Evolutionary conservation across 83 land plant genomes (phyloP).

Genomic region (Picea abies): DNA sequence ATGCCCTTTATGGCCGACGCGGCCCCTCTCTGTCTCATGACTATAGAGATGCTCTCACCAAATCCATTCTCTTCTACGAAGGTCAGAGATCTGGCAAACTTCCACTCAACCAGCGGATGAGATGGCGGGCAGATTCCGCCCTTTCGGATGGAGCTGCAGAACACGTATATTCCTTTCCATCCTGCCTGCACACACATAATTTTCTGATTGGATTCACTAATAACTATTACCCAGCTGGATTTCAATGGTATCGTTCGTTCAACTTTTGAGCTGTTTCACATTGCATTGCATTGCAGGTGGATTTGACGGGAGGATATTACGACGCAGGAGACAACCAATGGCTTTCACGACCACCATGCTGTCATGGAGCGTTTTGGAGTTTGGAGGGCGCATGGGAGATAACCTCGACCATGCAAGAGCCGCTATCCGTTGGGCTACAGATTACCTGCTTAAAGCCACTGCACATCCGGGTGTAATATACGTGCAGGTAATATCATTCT

Average conservation of each 20-base stretch:
- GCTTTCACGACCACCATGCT: conserved; percentile 73
- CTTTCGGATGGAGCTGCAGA: neutral
- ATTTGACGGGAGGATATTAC: conserved; percentile 71
- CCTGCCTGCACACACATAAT: neutral
- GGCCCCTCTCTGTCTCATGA: neutral
- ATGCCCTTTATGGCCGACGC: too few relatives aligned
- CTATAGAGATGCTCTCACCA: conserved; percentile 13
- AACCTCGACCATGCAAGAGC: conserved; percentile 48
- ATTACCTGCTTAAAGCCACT: conserved; percentile 59
- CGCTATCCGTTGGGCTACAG: conserved; percentile 70
- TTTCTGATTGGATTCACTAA: neutral
- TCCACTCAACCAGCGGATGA: conserved; percentile 3
- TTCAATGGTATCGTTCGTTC: neutral
- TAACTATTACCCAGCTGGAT: neutral
- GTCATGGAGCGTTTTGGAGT: conserved; percentile 68
- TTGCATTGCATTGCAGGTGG: conserved; percentile 38
- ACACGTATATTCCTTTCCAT: neutral
- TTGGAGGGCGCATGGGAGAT: conserved; percentile 31
- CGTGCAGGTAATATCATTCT: conserved; percentile 37
- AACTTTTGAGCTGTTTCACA: neutral
- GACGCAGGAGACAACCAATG: conserved; percentile 91
- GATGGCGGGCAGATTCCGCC: neutral
- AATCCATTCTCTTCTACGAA: conserved; percentile 8
- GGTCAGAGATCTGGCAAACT: conserved; percentile 16
- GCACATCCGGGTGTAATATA: conserved; percentile 34